Base-by-base conservation (phyloP, 2,329 filamentous ascomycete genomes). In the Penicillium sp. region DNA sequence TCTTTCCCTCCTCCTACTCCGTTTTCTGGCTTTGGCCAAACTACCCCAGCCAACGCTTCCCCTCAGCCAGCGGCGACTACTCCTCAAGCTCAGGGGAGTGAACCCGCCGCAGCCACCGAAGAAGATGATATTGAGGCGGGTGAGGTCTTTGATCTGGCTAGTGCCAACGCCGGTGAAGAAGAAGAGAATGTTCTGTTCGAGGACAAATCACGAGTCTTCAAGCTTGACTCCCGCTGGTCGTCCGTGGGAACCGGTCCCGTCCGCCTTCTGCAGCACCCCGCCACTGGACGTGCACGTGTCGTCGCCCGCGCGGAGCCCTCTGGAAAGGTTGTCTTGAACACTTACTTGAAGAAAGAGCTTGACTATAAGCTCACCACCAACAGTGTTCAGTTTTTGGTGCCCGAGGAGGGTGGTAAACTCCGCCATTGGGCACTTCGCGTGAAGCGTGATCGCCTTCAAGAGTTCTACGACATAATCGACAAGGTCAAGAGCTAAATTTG, bases 241-340 rank as follows among this genome's bases (percentile, higher is more conserved):
- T 82, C 79, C 0, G 81, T 86, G 65, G 89, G 88, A 37, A 74
- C 88, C 7, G 89, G 89, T 0, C 79, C 81, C 10, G 72, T 91
- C 44, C 84, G 87, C 33, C 66, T 95, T 12, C 75, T 95, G 53
- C 86, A 86, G 69, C 80, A 92, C 72, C 87, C 88, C 66, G 77
- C 78, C 13, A 88, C 83, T 0, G 81, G 80, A 16, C 77, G 79
- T 25, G 79, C 84, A 3, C 82, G 89, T 34, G 73, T 93, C 38
- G 72, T 95, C 16, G 72, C 91, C 54, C 82, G 89, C 41, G 81
- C 82, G n/a, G 86, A 90, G 56, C 87, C 88, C 0, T 80, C 83
- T 54, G 89, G 89, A 13, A 80, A 86, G 33, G 75, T 92, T 39
- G 79, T 86, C 3, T 73, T 95, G 61, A 95, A 95, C 71, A 81